Evolutionary conservation across 169 alveolate genomes (phyloP), one percentile per base, ranked within the genome.

Genomic region (Babesia caballi): DNA sequence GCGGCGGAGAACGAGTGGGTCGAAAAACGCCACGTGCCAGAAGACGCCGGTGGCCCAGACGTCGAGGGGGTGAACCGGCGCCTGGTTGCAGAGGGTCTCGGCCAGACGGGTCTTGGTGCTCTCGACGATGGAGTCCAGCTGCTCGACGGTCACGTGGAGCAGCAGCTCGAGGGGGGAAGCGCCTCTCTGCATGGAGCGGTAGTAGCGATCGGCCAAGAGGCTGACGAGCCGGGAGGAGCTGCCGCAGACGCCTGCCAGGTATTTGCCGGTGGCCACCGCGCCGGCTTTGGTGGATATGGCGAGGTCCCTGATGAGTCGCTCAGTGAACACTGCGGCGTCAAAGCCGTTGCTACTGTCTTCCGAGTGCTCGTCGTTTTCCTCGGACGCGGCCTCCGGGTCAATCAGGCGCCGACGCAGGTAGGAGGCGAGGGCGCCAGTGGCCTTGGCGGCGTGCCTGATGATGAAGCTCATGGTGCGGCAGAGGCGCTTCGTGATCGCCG

Each of bases 1-100:
- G 3, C 28, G 7, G 23, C 66, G 51, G 5, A 25, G 8, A n/a
- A 7, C 41, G 7, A 46, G n/a, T 0, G 67, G 50, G 44, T 72
- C 74, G 35, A 72, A 72, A 33, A 72, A 41, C 23, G 41, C 12
- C 32, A 72, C 32, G 63, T 72, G 77, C 57, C 44, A 58, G 21
- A 44, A 46, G 1, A 72, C 46, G 12, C 67, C 83, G 21, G 59
- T 19, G 23, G 27, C 61, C 82, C 82, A 69, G 4, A 51, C 28
- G 9, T 17, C 50, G 11, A 9, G 17, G 1, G 30, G 9, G 15
- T 49, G 51, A 8, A 32, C 9, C 28, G 38, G 44, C 9, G 38
- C 14, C 15, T n/a, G 21, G 28, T 35, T 30, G 28, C 35, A 8
- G 15, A 32, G 11, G 12, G 12, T 56, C 19, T 36, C 61, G n/a